Evolutionary conservation across 805 yeast genomes (phyloP), one percentile per base, ranked within the genome.

Genomic region (Kodamaea kakaduensis): DNA sequence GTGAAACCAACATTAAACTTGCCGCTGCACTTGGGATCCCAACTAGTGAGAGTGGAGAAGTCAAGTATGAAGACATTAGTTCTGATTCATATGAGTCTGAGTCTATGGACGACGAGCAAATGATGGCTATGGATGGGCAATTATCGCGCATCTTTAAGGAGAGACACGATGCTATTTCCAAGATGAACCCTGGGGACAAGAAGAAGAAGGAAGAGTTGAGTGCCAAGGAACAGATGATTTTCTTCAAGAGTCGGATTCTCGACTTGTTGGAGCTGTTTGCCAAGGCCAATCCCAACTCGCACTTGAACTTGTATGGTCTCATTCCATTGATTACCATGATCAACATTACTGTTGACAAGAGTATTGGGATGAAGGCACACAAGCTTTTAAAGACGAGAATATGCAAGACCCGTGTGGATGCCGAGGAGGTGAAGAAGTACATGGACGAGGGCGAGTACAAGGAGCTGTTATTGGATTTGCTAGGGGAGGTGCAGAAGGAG

Each of bases 31-130:
- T 84, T 27, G 82, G 84, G n/a, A 66, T 83, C 25, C 80, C 85
- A 8, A 57, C 69, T 0, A 49, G 44, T 7, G 48, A 54, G 13
- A 48, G 54, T 50, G 77, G 73, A 6, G 74, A 68, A 45, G 73
- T 68, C 20, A 68, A 69, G 40, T 64, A 57, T 39, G 62, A 58
- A 9, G 72, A 62, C 15, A 43, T 66, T 31, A 55, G 52, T 25
- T 58, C 65, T 5, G 75, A 69, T 18, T 80, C 73, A 18, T 84
- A 80, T 34, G 95, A 84, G 46, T 61, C 68, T 0, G 69, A 63
- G 26, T 79, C 90, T 0, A 85, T 88, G 94, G 95, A 89, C 41
- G 97, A 89, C 58, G 96, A 89, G 49, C 88, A 88, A 55, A 90
- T 90, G 97, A 78, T 88, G 81, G 94, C 89, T 14, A 74, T 90